Evolutionary conservation across 352 stramenopile species (phyloP).

Genomic region (Phytophthora tubulina): DNA sequence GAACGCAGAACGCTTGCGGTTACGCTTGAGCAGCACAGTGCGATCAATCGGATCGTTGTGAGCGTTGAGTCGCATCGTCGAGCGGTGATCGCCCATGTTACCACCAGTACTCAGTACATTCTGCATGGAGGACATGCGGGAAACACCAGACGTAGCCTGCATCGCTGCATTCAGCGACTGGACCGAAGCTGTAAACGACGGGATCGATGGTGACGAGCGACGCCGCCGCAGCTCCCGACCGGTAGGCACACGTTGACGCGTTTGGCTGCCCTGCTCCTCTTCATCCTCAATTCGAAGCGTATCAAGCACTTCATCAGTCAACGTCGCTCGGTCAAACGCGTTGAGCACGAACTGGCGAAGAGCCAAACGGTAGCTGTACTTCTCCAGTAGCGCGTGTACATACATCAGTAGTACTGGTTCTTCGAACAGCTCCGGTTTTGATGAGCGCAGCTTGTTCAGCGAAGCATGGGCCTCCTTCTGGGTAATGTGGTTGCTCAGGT

Average conservation of each 20-base stretch:
- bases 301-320: constrained; percentile 86
- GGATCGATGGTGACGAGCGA: constrained; percentile 87
- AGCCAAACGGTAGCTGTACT: constrained; percentile 88
- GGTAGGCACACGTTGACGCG: constrained; percentile 54
- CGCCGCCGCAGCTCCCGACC: constrained; percentile 67
- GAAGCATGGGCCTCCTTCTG: constrained; percentile 90
- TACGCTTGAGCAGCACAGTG: constrained; percentile 83
- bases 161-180: constrained; percentile 85
- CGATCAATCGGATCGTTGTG: constrained; percentile 75
- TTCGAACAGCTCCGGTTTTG: constrained; percentile 84
- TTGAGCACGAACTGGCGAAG: constrained; percentile 90
- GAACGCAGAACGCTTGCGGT: constrained; percentile 71
- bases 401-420: constrained; percentile 86
- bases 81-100: constrained; percentile 49
- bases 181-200: constrained; percentile 87
- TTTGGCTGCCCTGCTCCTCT: constrained; percentile 56
- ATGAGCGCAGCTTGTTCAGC: constrained; percentile 81
- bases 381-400: constrained; percentile 83
- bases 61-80: constrained; percentile 68
- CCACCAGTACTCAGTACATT: constrained; percentile 45
- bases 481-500: constrained; percentile 91
- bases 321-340: constrained; percentile 74
- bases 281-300: constrained; percentile 60
- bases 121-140: constrained; percentile 57
- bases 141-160: constrained; percentile 67